phyloP scores from a whole-genome alignment of 225 moss, liverwort and hornwort species.

The Asterella californica region DNA sequence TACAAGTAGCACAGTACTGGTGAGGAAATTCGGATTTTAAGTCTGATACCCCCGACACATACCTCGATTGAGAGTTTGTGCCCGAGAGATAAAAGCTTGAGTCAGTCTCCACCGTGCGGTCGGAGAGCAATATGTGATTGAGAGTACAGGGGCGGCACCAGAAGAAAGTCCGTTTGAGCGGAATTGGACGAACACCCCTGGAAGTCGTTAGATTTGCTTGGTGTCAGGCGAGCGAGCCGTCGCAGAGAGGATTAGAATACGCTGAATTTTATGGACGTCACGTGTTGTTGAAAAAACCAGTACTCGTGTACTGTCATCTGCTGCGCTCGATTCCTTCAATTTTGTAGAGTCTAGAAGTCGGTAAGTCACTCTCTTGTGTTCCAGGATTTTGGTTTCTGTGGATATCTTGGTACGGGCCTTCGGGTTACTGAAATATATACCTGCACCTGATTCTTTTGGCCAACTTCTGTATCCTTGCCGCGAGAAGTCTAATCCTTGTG shows the following conservation, averaged over 20 bases:
- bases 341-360: background rate
- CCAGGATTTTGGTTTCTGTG: background rate
- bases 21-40: background rate
- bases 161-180: background rate
- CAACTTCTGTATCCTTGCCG: background rate
- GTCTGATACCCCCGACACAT: background rate
- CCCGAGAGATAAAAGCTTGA: background rate
- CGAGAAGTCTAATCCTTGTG: background rate
- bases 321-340: background rate
- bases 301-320: background rate
- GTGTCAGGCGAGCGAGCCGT: background rate
- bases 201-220: background rate
- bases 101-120: no score
- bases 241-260: background rate
- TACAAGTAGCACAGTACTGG: background rate
- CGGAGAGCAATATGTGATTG: background rate
- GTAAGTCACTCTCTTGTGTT: background rate
- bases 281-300: background rate
- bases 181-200: background rate
- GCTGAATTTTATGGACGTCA: background rate
- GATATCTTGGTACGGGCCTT: background rate
- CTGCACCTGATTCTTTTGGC: background rate
- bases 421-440: background rate
- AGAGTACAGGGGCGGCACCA: slow-evolving; percentile 5
- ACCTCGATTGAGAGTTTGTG: background rate